phyloP scores from a whole-genome alignment of 306 rosid genomes.

The Lupinus albus region DNA sequence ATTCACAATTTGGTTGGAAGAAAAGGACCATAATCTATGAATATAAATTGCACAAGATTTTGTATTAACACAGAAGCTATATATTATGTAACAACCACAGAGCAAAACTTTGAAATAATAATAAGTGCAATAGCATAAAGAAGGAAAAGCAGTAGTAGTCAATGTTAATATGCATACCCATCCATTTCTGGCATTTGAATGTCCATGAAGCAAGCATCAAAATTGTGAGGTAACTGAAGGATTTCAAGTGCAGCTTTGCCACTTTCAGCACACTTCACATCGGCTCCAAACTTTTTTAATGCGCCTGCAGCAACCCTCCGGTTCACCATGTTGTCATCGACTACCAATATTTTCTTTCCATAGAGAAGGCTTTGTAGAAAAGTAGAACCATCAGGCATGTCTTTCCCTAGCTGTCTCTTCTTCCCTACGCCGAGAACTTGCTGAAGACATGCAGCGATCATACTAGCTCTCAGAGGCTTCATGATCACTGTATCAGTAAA shows the following conservation, averaged over 20 bases:
- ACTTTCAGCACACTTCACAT: constrained; percentile 79
- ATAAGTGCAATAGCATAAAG: background rate
- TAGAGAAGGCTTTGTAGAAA: constrained; percentile 69
- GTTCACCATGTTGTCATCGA: constrained; percentile 88
- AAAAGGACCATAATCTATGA: background rate
- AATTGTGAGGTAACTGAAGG: constrained; percentile 81
- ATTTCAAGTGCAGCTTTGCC: constrained; percentile 82
- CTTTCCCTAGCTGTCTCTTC: constrained; percentile 68
- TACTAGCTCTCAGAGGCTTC: constrained; percentile 95
- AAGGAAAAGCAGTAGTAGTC: background rate
- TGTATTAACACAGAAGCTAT: background rate
- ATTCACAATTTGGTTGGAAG: background rate
- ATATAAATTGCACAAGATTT: background rate
- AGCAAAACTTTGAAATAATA: background rate
- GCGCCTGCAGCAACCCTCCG: constrained; percentile 96
- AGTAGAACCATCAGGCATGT: constrained; percentile 58
- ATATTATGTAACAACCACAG: constrained; percentile 31
- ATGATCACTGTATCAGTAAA: constrained; percentile 90
- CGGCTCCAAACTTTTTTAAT: constrained; percentile 84
- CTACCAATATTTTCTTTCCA: constrained; percentile 88
- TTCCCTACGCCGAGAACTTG: constrained; percentile 83
- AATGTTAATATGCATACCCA: constrained; percentile 60
- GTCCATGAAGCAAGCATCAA: constrained; percentile 99
- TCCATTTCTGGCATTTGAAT: constrained; percentile 99
- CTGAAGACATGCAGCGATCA: constrained; percentile 98